Evolutionary conservation across 106 monocot genomes (phyloP), one percentile per base, ranked within the genome.

Genomic region (Allium fistulosum): DNA sequence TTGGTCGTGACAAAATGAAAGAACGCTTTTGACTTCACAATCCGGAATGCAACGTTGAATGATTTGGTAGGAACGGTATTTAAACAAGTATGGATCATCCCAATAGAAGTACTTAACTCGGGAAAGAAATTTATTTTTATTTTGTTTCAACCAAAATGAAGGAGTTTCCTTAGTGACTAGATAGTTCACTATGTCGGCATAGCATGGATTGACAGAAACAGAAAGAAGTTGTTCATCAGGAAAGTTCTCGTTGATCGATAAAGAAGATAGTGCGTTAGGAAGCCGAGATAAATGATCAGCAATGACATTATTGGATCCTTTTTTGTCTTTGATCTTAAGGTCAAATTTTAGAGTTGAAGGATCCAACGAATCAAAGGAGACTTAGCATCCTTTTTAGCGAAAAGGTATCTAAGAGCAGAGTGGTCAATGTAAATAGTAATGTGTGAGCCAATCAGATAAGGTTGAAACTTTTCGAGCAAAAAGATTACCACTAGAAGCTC

Each of bases 261-360:
- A 17, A 2, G 58, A 27, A 17, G 7, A 6, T 0, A 5, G 7
- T 26, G 12, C 15, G 8, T 10, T 17, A 26, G 11, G 4, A 13
- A 69, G 13, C 0, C 53, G 22, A 74, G 69, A 74, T 0, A 80
- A 26, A 16, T 80, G 75, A 70, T 70, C 63, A 2, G 13, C 64
- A 2, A 80, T 59, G 12, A 65, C 26, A 70, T 80, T 80, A 47
- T 74, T 7, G 11, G 17, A 6, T 12, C 58, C 63, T 22, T 65
- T 68, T 26, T 73, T 79, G 17, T 79, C 72, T 27, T 48, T 49
- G 53, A 73, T 73, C 5, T 60, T 66, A 1, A 73, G 13, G 61
- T 73, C 14, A 60, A 73, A 79, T 27, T 79, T 68, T 78, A 59
- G 2, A 74, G 45, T 16, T 63, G 26, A 2, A 63, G 7, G 11